Conservation (phyloP, 805 yeast genomes). For the Saccharomycopsis fodiens region DNA sequence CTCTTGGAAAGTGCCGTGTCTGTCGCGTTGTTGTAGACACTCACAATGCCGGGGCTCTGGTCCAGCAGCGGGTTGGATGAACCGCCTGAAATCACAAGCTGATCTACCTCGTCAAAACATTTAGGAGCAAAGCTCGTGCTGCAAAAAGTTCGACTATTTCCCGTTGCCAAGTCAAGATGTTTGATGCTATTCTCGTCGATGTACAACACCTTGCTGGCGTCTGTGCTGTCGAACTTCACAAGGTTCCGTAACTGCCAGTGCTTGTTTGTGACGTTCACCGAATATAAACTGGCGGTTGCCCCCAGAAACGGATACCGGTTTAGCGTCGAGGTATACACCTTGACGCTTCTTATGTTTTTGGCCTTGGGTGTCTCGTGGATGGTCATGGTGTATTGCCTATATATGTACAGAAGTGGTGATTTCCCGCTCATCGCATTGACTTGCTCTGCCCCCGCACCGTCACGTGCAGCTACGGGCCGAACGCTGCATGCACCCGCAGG, state of each 20-base stretch:
- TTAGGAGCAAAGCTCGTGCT: conserved; percentile 60
- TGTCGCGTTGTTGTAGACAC: conserved; percentile 29
- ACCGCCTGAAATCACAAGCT: conserved; percentile 43
- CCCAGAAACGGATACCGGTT: conserved; percentile 10
- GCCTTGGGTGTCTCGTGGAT: not conserved
- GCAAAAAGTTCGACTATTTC: conserved; percentile 32
- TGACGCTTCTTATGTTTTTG: not conserved
- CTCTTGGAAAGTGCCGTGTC: conserved; percentile 40
- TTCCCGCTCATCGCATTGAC: too few species aligned
- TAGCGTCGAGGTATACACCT: conserved; percentile 3
- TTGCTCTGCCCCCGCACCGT: not conserved
- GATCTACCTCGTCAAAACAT: conserved; percentile 55
- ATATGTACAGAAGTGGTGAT: too few species aligned
- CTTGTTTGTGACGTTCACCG: conserved; percentile 27
- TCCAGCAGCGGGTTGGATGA: conserved; percentile 21
- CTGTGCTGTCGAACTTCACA: conserved; percentile 41
- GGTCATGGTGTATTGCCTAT: conserved; percentile 1
- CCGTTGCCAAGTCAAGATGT: conserved; percentile 33
- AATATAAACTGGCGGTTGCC: conserved; percentile 15
- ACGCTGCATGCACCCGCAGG: not conserved
- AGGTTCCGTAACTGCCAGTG: conserved; percentile 85
- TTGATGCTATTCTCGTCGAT: conserved; percentile 50
- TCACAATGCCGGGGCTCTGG: conserved; percentile 6
- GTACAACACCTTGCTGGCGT: conserved; percentile 43
- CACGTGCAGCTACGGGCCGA: not conserved